Conservation (phyloP, 805 yeast species). For the Candida maesae region DNA sequence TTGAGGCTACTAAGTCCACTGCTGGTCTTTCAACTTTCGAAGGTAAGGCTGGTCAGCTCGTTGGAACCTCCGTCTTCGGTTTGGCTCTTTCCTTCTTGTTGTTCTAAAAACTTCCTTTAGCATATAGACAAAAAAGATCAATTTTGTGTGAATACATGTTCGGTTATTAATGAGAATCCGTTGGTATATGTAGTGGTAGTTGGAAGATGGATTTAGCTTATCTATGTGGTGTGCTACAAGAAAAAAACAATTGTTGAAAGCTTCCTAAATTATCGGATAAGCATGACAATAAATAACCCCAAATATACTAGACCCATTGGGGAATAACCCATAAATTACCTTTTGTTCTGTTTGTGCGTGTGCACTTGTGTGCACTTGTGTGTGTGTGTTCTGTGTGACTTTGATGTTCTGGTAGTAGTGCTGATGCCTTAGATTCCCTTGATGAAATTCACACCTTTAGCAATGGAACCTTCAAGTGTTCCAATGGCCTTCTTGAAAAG, state of each 20-base stretch:
- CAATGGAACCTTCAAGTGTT: conserved; percentile 22
- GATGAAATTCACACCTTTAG: conserved; percentile 26
- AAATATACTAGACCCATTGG: no score
- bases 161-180: no score
- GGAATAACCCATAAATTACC: no score
- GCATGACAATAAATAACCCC: conserved; percentile 1
- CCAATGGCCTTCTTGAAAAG: conserved; percentile 19
- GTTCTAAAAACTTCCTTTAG: conserved; percentile 1
- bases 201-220: no score
- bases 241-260: no score
- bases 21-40: conserved; percentile 10
- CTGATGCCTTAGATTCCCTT: conserved; percentile 9
- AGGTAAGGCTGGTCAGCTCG: conserved; percentile 12
- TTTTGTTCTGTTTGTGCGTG: no score
- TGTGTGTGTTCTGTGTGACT: no score
- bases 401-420: background rate
- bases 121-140: no score
- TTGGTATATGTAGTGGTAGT: no score
- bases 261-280: background rate
- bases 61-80: conserved; percentile 12
- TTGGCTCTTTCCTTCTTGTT: conserved; percentile 23
- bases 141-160: no score
- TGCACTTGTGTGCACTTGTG: no score
- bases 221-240: no score
- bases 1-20: conserved; percentile 1